A percentile compares a stretch with the other conserved stretches of the same genome.
Evolutionary conservation across 1,139 yeast species (phyloP).

Genomic region (Blastobotrys raffinosifermentans): DNA sequence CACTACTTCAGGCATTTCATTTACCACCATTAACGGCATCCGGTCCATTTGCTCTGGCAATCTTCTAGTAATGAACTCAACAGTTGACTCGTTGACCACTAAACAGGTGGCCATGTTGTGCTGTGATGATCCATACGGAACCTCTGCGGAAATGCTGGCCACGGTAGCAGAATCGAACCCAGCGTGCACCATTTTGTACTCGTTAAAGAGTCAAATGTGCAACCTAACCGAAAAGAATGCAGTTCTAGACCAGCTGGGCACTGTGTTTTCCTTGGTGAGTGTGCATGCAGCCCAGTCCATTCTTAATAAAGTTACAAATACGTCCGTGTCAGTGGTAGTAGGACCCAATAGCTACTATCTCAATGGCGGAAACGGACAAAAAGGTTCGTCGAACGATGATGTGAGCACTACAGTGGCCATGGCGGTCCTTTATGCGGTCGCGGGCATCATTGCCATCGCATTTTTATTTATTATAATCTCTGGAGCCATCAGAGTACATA

Average conservation of each 20-base stretch:
- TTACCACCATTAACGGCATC: conserved; percentile 16
- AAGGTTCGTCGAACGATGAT: conserved; percentile 5
- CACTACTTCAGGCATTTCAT: conserved; percentile 19
- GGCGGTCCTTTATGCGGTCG: conserved; percentile 29
- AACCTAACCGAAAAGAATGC: conserved; percentile 19
- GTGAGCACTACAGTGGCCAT: conserved; percentile 26
- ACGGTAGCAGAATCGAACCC: conserved; percentile 22
- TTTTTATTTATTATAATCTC: conserved; percentile 30
- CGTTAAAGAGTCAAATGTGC: conserved; percentile 24
- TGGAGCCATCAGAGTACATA: conserved; percentile 33
- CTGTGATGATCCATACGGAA: conserved; percentile 26
- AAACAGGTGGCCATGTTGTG: conserved; percentile 25
- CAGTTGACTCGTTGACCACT: conserved; percentile 8
- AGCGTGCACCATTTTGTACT: conserved; percentile 29
- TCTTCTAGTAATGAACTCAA: conserved; percentile 15
- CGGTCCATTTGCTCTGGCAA: conserved; percentile 23
- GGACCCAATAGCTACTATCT: conserved; percentile 13
- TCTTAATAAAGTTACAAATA: conserved; percentile 18
- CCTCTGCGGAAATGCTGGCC: conserved; percentile 22
- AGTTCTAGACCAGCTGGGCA: conserved; percentile 26
- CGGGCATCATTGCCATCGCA: conserved; percentile 30
- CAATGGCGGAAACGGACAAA: conserved; percentile 8
- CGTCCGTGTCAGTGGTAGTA: conserved; percentile 16
- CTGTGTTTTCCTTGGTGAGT: conserved; percentile 28
- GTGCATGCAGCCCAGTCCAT: conserved; percentile 21